Base-by-base conservation (phyloP, 78 protist genomes). In the Dictyostelium capitatum region DNA sequence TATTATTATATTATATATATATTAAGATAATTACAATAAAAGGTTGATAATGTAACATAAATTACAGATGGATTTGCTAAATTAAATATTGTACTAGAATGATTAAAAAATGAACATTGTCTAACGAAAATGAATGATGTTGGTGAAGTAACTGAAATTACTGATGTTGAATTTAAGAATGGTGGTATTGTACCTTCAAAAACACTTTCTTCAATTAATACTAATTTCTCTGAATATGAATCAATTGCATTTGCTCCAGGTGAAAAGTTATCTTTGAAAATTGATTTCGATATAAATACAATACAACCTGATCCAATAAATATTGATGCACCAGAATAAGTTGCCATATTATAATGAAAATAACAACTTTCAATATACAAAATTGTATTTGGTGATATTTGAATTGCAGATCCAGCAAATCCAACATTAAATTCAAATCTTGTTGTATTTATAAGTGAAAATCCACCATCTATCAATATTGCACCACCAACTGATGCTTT, bases 301-400 rank as follows among this genome's bases (percentile, higher is more conserved):
- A 54, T 28, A 11, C 51, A 15, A 43, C 25, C 19, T 32, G 48
- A 23, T 3, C 70, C 83, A 54, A 59, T 15, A 37, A 79, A 79
- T 5, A 79, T 54, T 12, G 51, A 64, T 19, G 64, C 70, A 79
- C 83, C 83, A 17, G 72, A 54, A 37, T 48, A 79, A 79, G 32
- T n/a, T 17, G 83, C 83, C 9, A 28, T 19, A 47, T 79, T 79
- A 4, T 32, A 23, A 15, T 37, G 30, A 37, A 79, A 37, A 11
- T 7, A 12, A 37, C 83, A 79, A 54, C 14, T 37, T 0, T 15
- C n/a, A 54, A 79, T 23, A 6, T 19, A 54, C 6, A 56, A 43
- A 2, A 79, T 54, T 23, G 56, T 30, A 23, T 30, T 64, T 17
- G 83, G 56, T 32, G 54, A 28, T 6, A 54, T n/a, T 48, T 54